These are phyloP conservation scores for Cucurbitaria berberidis DNA, from an alignment of 2,329 filamentous ascomycete genomes.

Conservation along the genomic window DNA sequence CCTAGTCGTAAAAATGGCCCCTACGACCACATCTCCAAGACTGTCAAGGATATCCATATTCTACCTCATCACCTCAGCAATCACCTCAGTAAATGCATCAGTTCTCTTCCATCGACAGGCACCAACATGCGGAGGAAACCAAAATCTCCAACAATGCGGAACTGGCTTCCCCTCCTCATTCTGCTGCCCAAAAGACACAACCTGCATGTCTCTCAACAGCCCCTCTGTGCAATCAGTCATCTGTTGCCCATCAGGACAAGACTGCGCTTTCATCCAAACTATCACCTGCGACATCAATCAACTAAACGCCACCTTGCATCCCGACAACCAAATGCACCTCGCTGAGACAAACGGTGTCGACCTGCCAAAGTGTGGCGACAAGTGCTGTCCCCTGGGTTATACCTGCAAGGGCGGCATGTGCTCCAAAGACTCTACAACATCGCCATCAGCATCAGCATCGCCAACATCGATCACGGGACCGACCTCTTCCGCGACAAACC, in stretches of 20 bases:
- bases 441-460: constrained; percentile 30
- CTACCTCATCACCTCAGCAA: constrained; percentile 35
- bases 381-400: constrained; percentile 77
- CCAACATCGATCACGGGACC: constrained; percentile 26
- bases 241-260: constrained; percentile 68
- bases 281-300: constrained; percentile 68
- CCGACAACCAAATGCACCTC: constrained; percentile 69
- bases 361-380: constrained; percentile 63
- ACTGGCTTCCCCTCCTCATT: constrained; percentile 66
- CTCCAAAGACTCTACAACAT: constrained; percentile 51
- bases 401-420: constrained; percentile 64
- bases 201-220: constrained; percentile 64
- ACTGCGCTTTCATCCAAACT: constrained; percentile 67
- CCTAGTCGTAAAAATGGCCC: constrained; percentile 37
- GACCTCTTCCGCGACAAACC: constrained; percentile 34
- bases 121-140: constrained; percentile 58
- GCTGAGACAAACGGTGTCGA: constrained; percentile 61
- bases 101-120: constrained; percentile 39
- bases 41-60: constrained; percentile 44
- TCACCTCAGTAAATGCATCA: constrained; percentile 34
- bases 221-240: constrained; percentile 70
- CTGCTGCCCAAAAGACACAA: constrained; percentile 65
- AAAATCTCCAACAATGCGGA: constrained; percentile 60
- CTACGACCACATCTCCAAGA: constrained; percentile 32
- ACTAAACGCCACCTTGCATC: constrained; percentile 65